phyloP scores from a whole-genome alignment of 1,139 yeast species.

The Candida tetrigidarum region DNA sequence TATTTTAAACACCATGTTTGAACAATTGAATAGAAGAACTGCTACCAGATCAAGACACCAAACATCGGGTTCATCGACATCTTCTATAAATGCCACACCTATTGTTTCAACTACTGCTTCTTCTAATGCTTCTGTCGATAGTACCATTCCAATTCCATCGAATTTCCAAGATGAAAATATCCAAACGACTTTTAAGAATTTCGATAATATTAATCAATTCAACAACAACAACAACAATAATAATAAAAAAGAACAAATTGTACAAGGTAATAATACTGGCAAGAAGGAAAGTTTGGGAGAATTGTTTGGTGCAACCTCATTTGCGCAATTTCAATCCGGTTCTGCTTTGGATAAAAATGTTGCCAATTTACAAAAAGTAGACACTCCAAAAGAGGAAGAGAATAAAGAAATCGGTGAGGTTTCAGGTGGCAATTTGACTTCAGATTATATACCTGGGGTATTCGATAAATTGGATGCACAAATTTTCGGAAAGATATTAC shows the following conservation, averaged over 20 bases:
- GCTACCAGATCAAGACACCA: constrained; percentile 44
- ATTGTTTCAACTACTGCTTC: background rate
- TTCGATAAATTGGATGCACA: constrained; percentile 85
- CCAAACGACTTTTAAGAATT: constrained; percentile 35
- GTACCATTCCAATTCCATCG: constrained; percentile 6
- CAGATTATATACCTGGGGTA: constrained; percentile 69
- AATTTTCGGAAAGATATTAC: constrained; percentile 79
- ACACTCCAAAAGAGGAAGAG: constrained; percentile 14
- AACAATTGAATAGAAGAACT: constrained; percentile 73
- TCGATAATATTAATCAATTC: constrained; percentile 39
- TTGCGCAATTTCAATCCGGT: constrained; percentile 18
- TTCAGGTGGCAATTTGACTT: constrained; percentile 14
- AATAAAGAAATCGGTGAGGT: constrained; percentile 16
- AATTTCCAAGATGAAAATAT: constrained; percentile 25
- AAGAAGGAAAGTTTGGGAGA: constrained; percentile 15
- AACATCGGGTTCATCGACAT: constrained; percentile 4
- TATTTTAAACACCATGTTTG: constrained; percentile 78
- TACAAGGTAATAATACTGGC: background rate
- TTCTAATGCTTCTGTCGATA: background rate
- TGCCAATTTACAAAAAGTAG: constrained; percentile 9
- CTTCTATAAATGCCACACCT: background rate
- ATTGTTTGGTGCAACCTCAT: constrained; percentile 16
- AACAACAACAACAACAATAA: constrained; percentile 17
- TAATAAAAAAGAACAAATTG: background rate
- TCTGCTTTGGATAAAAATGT: constrained; percentile 14